Evolutionary conservation across 345 rosid species (phyloP), one percentile per base, ranked within the genome.

Genomic region (Mangifera indica): DNA sequence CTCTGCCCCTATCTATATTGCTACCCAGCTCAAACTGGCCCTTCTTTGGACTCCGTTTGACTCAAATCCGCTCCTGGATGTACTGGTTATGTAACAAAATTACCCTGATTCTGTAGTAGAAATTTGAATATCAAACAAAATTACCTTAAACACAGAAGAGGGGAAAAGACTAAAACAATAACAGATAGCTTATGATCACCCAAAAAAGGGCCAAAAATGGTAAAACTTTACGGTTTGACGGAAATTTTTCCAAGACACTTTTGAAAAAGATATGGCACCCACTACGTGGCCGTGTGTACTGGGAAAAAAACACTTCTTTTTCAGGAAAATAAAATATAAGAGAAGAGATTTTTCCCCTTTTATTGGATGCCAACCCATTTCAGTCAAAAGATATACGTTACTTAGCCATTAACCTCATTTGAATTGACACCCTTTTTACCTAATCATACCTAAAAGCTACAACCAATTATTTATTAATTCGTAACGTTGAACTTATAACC

Each of bases 311-410:
- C 83, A 71, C 81, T 42, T 46, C 84, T 79, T 81, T 81, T 77
- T 60, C 74, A 83, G 79, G 48, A n/a, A 73, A 74, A 40, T n/a
- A n/a, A n/a, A n/a, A n/a, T n/a, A 34, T 32, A 67, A 32, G 32
- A 45, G 34, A 25, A 7, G 1, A 18, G 29, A 58, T 12, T 12
- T n/a, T 22, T 42, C 32, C 25, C 0, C 17, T 60, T 66, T 66
- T 77, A 77, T 70, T 69, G 73, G 84, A 81, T 79, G 70, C 78
- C 81, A 77, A 70, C 78, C 81, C 72, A 61, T 76, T 26, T 29
- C n/a, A 32, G 77, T 74, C 77, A 73, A 83, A 81, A 79, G 67
- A 44, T 7, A 29, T 25, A 45, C 49, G 22, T 26, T 49, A 49
- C 53, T 18, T 7, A 37, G 1, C 1, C 42, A 37, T 37, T 37